Percentiles rank a stretch among this genome's conserved stretches.
Conservation (phyloP, 257 asterid species). For the Datura wrightii region DNA sequence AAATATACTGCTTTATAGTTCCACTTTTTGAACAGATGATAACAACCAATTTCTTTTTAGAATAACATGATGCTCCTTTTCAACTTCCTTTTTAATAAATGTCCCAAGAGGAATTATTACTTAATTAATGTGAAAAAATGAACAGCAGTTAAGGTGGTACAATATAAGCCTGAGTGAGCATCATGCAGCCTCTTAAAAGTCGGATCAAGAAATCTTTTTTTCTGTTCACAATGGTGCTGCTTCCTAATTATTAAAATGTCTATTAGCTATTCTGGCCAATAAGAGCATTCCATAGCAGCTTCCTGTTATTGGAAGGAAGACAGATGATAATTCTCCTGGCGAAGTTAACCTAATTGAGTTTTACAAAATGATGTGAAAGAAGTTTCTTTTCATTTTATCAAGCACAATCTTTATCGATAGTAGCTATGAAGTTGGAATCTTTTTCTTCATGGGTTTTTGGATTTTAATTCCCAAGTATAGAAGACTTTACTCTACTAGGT, state of each 20-base stretch:
- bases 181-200: constrained; percentile 13
- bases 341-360: constrained; percentile 10
- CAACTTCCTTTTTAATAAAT: constrained; percentile 4
- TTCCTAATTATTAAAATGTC: background rate
- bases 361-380: background rate
- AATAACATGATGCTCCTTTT: background rate
- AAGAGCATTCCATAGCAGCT: constrained; percentile 8
- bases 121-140: background rate
- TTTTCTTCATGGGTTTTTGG: background rate
- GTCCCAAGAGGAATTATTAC: background rate
- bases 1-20: background rate
- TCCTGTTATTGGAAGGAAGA: background rate
- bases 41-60: background rate
- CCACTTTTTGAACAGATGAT: background rate
- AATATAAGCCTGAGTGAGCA: constrained; percentile 20
- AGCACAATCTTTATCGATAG: background rate
- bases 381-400: constrained; percentile 2
- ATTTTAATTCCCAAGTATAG: background rate
- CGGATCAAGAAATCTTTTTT: background rate
- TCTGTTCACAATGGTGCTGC: constrained; percentile 11
- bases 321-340: constrained; percentile 2
- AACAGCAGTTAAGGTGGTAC: background rate
- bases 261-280: background rate
- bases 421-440: background rate
- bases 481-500: constrained; percentile 1